These are phyloP conservation scores for Lycium ferocissimum DNA, from an alignment of 257 asterid species.

Conservation along the genomic window DNA sequence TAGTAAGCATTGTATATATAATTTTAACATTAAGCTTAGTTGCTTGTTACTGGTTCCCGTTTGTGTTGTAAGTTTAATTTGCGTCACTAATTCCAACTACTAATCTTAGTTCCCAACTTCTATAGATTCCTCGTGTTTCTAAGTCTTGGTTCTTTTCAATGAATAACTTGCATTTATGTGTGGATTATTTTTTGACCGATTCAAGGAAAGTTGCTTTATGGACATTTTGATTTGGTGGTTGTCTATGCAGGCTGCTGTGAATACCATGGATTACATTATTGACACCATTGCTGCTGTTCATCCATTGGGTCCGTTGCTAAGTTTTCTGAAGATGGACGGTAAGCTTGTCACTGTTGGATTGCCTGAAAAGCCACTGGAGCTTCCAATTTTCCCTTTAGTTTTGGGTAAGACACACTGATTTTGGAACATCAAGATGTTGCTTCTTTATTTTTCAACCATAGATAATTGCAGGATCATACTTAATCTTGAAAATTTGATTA, in stretches of 20 bases:
- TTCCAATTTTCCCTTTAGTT: constrained; percentile 65
- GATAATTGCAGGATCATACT: constrained; percentile 4
- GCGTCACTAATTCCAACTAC: not conserved
- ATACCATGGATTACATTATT: constrained; percentile 71
- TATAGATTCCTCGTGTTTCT: not conserved
- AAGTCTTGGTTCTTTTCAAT: not conserved
- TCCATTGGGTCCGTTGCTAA: constrained; percentile 56
- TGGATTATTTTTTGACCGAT: not conserved
- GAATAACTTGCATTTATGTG: not conserved
- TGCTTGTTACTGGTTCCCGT: not conserved
- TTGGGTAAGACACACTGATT: constrained; percentile 46
- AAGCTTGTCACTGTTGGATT: constrained; percentile 64
- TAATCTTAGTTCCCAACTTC: not conserved
- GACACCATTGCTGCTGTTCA: constrained; percentile 62
- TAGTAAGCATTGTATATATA: not conserved
- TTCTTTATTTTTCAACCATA: not conserved
- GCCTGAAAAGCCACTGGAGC: constrained; percentile 65
- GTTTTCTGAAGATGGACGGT: constrained; percentile 64
- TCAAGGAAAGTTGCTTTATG: not conserved
- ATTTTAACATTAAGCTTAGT: not conserved
- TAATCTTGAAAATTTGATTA: not conserved
- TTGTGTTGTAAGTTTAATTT: not conserved
- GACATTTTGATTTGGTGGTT: constrained; percentile 1
- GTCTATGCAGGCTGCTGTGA: constrained; percentile 54
- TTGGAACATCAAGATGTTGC: not conserved